A percentile compares a stretch with the other conserved stretches of the same genome.
Conservation (phyloP, 2,329 filamentous ascomycete species). For the Neonectria ditissima region DNA sequence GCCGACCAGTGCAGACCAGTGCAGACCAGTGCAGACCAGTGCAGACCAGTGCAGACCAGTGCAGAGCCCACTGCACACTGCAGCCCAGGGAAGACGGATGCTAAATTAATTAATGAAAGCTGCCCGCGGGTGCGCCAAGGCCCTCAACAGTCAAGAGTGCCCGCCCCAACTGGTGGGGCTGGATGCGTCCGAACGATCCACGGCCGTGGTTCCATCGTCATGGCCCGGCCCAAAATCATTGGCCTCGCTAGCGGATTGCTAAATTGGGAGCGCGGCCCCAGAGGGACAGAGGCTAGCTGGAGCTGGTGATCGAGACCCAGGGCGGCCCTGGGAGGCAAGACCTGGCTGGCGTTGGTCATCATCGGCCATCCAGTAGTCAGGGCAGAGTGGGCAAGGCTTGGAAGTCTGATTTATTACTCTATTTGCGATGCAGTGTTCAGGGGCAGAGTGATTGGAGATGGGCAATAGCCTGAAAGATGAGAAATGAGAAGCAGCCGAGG, state of each 20-base stretch:
- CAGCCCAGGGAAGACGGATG: conserved; percentile 15
- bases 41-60: neutral
- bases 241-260: conserved; percentile 16
- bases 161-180: conserved; percentile 20
- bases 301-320: conserved; percentile 8
- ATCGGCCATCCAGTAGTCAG: neutral
- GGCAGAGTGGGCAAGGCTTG: neutral
- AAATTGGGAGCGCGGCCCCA: conserved; percentile 15
- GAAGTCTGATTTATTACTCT: conserved; percentile 18
- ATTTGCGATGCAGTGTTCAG: conserved; percentile 14
- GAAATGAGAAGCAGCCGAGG: conserved; percentile 21
- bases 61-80: neutral
- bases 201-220: conserved; percentile 10
- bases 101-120: neutral
- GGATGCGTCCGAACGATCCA: conserved; percentile 12
- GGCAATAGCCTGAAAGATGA: conserved; percentile 14
- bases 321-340: neutral
- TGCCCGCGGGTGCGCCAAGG: neutral
- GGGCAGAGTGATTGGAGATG: conserved; percentile 22
- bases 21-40: conserved; percentile 6
- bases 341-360: conserved; percentile 12
- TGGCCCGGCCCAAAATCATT: neutral
- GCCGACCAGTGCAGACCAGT: neutral
- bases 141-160: conserved; percentile 11
- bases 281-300: neutral